Base-by-base conservation (phyloP, 805 yeast genomes). In the Wickerhamomyces rabaulensis region DNA sequence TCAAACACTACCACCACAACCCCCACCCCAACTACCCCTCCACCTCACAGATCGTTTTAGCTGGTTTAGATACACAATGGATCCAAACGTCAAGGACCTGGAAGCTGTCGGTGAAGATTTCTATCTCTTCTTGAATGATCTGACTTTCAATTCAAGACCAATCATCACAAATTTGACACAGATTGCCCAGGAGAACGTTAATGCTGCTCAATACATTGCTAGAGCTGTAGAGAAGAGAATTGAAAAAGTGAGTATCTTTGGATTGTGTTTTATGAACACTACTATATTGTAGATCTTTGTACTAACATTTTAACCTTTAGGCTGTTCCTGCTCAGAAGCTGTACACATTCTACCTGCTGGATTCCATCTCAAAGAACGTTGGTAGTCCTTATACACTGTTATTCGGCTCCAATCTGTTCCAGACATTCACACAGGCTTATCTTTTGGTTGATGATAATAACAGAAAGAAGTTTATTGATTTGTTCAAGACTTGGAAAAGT, bases 131-230 rank as follows among this genome's bases (percentile, higher is more conserved):
- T 70, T 92, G 38, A 75, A 75, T 29, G 94, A 87, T 48, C 72
- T 94, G 50, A 88, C 96, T 4, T 84, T 85, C 68, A 91, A 90
- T 64, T 88, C 97, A 8, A 75, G 89, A 49, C 97, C 97, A 10
- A 87, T 91, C 45, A 94, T 94, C 50, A 84, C 87, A 36, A 85
- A 81, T 39, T 73, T 91, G 57, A 94, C 98, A 9, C 74, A 79
- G 37, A 78, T 90, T 45, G 98, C 99, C 3, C 86, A 80, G 55
- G 98, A 94, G 61, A 88, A 89, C 62, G 75, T 80, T 19, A 76
- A 78, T 40, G 80, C 78, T 45, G 97, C 97, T 9, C 78, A 79
- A 44, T 87, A 83, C 42, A 87, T 94, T 39, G 79, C 87, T 16
- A 78, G 78, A 45, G 87, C 90, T 15, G 78, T 94, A 45, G 88